These are phyloP conservation scores for Exophiala dermatitidis DNA, from an alignment of 2,329 filamentous ascomycete genomes.

Conservation along the genomic window DNA sequence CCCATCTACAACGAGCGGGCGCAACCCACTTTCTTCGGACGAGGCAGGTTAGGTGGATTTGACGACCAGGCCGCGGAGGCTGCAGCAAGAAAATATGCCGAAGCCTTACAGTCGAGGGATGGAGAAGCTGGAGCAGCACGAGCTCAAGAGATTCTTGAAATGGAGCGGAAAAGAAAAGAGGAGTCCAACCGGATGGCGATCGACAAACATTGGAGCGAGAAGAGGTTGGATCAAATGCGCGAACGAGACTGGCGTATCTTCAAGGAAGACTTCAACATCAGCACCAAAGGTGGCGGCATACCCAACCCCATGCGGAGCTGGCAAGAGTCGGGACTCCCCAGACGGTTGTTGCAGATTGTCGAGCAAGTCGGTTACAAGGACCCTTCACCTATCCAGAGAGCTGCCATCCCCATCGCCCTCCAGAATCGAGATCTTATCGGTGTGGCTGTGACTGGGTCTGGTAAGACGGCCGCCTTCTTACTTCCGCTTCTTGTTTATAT, in stretches of 20 bases:
- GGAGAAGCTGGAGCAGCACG: constrained; percentile 66
- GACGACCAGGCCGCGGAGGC: constrained; percentile 50
- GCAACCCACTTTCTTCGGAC: constrained; percentile 62
- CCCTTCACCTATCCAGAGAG: constrained; percentile 83
- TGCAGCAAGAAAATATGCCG: constrained; percentile 52
- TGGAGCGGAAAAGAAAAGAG: constrained; percentile 70
- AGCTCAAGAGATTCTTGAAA: constrained; percentile 73
- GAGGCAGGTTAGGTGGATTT: constrained; percentile 61
- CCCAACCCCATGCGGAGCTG: constrained; percentile 96
- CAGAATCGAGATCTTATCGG: constrained; percentile 94
- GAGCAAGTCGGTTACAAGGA: constrained; percentile 82
- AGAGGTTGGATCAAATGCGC: constrained; percentile 85
- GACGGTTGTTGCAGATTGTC: constrained; percentile 71
- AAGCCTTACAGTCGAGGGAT: constrained; percentile 67
- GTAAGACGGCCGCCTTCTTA: constrained; percentile 94
- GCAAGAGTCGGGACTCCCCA: constrained; percentile 75
- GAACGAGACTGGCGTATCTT: constrained; percentile 99
- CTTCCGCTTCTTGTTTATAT: constrained; percentile 92
- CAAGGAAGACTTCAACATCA: constrained; percentile 97
- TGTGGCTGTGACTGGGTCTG: constrained; percentile 94
- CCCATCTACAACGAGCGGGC: constrained; percentile 66
- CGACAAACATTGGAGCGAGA: constrained; percentile 94
- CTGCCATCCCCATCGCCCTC: constrained; percentile 88
- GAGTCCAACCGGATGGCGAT: constrained; percentile 64
- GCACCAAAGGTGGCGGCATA: constrained; percentile 83